Percentiles rank a stretch among this genome's conserved stretches.
Evolutionary conservation across 441 rosid species (phyloP).

Genomic region (Pelargonium australe): DNA sequence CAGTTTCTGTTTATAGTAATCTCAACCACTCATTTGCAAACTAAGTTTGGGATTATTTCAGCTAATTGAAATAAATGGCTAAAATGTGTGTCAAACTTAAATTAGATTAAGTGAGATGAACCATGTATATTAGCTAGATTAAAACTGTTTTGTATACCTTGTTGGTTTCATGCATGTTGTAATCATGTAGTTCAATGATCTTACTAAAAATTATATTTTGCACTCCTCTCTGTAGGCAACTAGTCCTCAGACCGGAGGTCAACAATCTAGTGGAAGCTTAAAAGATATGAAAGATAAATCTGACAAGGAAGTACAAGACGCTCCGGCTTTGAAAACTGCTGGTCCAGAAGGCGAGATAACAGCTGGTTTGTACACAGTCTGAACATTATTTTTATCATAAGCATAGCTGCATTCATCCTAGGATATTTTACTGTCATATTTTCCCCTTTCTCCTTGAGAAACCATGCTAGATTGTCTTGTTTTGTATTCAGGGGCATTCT

Average conservation of each 20-base stretch:
- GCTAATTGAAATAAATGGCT: constrained; percentile 8
- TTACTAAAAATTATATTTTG: constrained; percentile 12
- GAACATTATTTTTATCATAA: constrained; percentile 9
- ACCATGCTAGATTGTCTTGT: background rate
- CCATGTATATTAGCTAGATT: background rate
- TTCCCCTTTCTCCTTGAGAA: background rate
- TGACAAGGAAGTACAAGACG: constrained; percentile 71
- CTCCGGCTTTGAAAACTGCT: constrained; percentile 77
- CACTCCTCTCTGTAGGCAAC: constrained; percentile 51
- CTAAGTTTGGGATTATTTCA: background rate
- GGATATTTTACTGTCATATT: background rate
- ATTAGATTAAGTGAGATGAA: background rate
- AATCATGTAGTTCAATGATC: background rate
- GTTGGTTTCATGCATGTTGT: constrained; percentile 14
- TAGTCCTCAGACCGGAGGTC: constrained; percentile 81
- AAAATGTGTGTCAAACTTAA: background rate
- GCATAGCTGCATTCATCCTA: background rate
- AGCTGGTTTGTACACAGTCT: constrained; percentile 60
- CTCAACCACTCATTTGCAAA: constrained; percentile 2
- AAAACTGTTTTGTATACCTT: background rate
- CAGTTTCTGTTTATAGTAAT: background rate
- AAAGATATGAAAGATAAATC: constrained; percentile 85
- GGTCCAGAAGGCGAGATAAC: constrained; percentile 98
- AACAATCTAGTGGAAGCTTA: constrained; percentile 76
- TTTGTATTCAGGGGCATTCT: background rate